Conservation (phyloP, 768 basidiomycete genomes). For the Mycena capillaripes region DNA sequence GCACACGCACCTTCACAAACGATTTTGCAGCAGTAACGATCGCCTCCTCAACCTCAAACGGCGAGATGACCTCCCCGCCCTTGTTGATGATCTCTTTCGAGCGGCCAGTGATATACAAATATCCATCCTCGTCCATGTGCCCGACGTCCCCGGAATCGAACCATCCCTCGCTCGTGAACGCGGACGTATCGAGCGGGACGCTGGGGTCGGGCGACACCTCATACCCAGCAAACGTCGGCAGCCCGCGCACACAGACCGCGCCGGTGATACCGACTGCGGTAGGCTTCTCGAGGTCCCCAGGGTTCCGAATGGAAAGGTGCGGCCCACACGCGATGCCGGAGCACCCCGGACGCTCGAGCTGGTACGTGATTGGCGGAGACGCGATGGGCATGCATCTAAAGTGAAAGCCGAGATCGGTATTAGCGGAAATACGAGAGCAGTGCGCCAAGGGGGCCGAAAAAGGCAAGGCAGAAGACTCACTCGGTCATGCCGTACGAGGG, state of each 20-base stretch:
- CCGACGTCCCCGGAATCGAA: slow-evolving; percentile 66
- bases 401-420: slow-evolving; percentile 1
- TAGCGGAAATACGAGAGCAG: not conserved
- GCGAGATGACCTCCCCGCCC: slow-evolving; percentile 74
- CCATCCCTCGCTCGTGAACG: slow-evolving; percentile 60
- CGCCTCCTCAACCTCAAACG: slow-evolving; percentile 74
- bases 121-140: slow-evolving; percentile 62
- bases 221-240: slow-evolving; percentile 67
- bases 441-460: too few relatives aligned
- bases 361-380: slow-evolving; percentile 57
- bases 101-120: slow-evolving; percentile 67
- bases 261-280: slow-evolving; percentile 60
- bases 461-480: slow-evolving; percentile 36
- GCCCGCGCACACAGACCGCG: slow-evolving; percentile 67
- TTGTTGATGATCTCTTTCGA: slow-evolving; percentile 74
- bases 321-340: slow-evolving; percentile 65
- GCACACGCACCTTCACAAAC: slow-evolving; percentile 54
- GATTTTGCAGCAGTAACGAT: slow-evolving; percentile 58
- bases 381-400: slow-evolving; percentile 66
- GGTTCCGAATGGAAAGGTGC: slow-evolving; percentile 58
- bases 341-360: slow-evolving; percentile 60
- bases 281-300: slow-evolving; percentile 51
- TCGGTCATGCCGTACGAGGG: slow-evolving; percentile 76
- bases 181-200: slow-evolving; percentile 47
- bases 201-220: slow-evolving; percentile 57